A percentile compares a stretch with the other conserved stretches of the same genome.
These are phyloP conservation scores for Exophiala xenobiotica DNA, from an alignment of 2,329 filamentous ascomycete genomes.

Conservation along the genomic window DNA sequence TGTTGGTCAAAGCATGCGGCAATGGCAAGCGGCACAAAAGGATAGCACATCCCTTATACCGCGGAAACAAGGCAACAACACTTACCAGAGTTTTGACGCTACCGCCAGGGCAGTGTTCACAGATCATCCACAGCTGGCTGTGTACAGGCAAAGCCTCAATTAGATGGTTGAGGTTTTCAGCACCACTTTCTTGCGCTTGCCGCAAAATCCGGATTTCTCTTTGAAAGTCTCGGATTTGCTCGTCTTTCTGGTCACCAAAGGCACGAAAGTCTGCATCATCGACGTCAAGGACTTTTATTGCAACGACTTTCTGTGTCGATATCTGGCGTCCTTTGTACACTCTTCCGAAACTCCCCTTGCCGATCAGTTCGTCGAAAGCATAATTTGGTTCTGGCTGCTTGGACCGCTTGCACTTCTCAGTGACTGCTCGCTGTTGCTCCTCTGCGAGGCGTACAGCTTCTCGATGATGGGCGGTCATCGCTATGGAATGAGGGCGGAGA, in stretches of 20 bases:
- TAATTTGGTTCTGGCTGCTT: slow-evolving; percentile 48
- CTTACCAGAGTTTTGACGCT: slow-evolving; percentile 64
- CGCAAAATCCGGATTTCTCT: slow-evolving; percentile 64
- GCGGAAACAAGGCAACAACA: not conserved
- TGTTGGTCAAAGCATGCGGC: too few species aligned
- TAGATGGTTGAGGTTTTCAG: slow-evolving; percentile 63
- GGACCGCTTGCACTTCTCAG: slow-evolving; percentile 48
- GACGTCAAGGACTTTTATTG: slow-evolving; percentile 53
- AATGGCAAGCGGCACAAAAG: too few species aligned
- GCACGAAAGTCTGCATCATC: slow-evolving; percentile 50
- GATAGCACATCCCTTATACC: not conserved
- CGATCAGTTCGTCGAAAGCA: slow-evolving; percentile 52
- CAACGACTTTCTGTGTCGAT: slow-evolving; percentile 44
- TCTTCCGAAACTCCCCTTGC: slow-evolving; percentile 52
- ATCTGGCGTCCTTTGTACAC: slow-evolving; percentile 50
- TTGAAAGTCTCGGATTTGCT: slow-evolving; percentile 56
- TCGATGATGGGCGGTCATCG: slow-evolving; percentile 50
- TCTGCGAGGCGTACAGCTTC: slow-evolving; percentile 49
- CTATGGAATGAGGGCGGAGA: slow-evolving; percentile 30
- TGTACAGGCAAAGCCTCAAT: slow-evolving; percentile 64
- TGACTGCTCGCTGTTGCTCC: slow-evolving; percentile 46
- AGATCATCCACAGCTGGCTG: slow-evolving; percentile 65
- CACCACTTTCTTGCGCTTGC: slow-evolving; percentile 61
- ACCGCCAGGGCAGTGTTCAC: slow-evolving; percentile 65
- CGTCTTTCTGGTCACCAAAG: slow-evolving; percentile 47